A percentile compares a stretch with the other conserved stretches of the same genome.
phyloP scores from a whole-genome alignment of 1,139 yeast species.

The Hemisphaericaspora subhashii region DNA sequence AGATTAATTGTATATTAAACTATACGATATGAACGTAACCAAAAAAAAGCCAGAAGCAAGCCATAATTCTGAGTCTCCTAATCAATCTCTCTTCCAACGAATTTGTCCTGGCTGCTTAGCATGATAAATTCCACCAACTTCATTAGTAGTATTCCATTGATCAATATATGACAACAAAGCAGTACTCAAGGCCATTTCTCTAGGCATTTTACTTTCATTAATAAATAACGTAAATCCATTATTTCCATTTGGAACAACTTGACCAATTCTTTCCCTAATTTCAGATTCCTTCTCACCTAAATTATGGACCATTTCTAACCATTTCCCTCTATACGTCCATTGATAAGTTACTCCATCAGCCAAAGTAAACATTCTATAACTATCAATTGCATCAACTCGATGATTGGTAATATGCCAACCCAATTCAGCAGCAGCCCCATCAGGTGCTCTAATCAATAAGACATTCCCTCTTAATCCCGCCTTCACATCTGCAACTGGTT shows the following conservation, averaged over 20 bases:
- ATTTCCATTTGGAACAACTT: constrained; percentile 47
- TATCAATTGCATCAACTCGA: constrained; percentile 60
- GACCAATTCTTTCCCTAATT: constrained; percentile 58
- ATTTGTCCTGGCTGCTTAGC: constrained; percentile 52
- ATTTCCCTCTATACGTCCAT: constrained; percentile 62
- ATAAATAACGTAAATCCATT: constrained; percentile 54
- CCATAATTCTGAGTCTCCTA: neutral
- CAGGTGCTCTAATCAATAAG: constrained; percentile 49
- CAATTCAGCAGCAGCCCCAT: constrained; percentile 50
- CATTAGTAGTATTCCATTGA: constrained; percentile 63
- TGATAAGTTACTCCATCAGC: constrained; percentile 61
- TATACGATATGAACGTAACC: too few relatives aligned
- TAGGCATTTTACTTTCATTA: constrained; percentile 53
- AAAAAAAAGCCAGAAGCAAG: too few relatives aligned
- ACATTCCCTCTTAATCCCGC: constrained; percentile 64
- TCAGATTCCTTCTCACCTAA: constrained; percentile 63
- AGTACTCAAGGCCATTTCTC: constrained; percentile 57
- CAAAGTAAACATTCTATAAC: constrained; percentile 57
- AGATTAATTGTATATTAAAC: too few relatives aligned
- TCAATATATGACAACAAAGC: constrained; percentile 62
- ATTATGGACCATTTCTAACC: constrained; percentile 55
- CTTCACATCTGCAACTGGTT: constrained; percentile 57
- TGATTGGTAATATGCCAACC: constrained; percentile 67
- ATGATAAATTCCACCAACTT: constrained; percentile 62
- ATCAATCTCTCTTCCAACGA: constrained; percentile 59